These are phyloP conservation scores for Bipolaris sorokiniana DNA, from an alignment of 2,329 filamentous ascomycete genomes.

Conservation along the genomic window DNA sequence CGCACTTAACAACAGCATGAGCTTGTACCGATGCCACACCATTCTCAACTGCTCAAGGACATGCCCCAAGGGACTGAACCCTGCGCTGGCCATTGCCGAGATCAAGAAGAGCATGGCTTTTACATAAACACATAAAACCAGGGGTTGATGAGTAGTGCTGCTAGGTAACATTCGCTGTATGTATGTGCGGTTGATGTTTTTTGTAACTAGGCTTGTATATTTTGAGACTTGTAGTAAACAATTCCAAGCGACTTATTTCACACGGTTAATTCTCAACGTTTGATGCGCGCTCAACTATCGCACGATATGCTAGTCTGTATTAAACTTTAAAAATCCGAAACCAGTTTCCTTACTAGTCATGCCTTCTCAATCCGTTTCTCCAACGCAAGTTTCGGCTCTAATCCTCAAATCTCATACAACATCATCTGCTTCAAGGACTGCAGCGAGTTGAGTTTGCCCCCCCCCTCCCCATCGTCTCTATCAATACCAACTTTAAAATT, in stretches of 20 bases:
- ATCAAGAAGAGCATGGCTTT: conserved; percentile 97
- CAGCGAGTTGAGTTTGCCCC: conserved; percentile 14
- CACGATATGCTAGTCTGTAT: not conserved
- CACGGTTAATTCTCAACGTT: not conserved
- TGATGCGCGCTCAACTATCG: not conserved
- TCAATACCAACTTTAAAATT: not conserved
- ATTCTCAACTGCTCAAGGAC: conserved; percentile 98
- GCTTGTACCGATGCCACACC: conserved; percentile 97
- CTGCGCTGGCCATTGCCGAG: conserved; percentile 91
- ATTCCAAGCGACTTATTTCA: conserved; percentile 12
- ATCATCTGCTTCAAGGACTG: conserved; percentile 20
- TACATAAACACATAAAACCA: conserved; percentile 28
- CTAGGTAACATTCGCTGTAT: conserved; percentile 10
- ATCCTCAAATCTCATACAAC: conserved; percentile 15
- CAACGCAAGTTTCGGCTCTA: not conserved
- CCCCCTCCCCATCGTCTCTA: not conserved
- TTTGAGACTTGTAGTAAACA: conserved; percentile 16
- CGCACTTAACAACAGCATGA: conserved; percentile 97
- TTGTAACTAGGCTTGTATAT: conserved; percentile 16
- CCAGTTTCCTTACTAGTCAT: not conserved
- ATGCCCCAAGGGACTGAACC: conserved; percentile 98
- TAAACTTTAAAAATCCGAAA: too few relatives aligned
- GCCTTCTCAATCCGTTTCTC: not conserved
- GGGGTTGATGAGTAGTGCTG: not conserved
- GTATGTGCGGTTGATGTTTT: conserved; percentile 11